phyloP scores from a whole-genome alignment of 768 basidiomycete species.

The Agaricus subrufescens region DNA sequence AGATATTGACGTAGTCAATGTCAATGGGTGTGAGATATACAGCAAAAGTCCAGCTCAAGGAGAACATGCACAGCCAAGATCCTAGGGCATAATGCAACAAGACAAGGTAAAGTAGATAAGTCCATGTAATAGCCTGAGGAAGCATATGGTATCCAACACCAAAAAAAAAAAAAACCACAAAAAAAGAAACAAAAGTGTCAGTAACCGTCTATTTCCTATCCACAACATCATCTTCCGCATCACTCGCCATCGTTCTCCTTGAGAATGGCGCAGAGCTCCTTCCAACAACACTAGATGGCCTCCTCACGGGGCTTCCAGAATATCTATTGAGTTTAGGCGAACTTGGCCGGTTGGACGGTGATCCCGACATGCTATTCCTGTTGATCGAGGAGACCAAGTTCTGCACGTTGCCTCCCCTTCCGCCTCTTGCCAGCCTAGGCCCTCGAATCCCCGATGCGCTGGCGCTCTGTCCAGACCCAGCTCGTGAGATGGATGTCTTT shows the following conservation, averaged over 20 bases:
- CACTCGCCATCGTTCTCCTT: conserved; percentile 77
- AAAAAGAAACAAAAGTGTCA: not conserved
- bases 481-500: conserved; percentile 40
- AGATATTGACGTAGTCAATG: no score
- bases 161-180: not conserved
- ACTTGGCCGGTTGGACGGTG: conserved; percentile 23
- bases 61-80: not conserved
- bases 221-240: conserved; percentile 74
- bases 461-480: conserved; percentile 35
- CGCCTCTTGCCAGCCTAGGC: conserved; percentile 39
- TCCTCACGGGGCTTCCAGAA: conserved; percentile 40
- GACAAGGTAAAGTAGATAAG: not conserved
- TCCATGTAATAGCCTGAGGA: not conserved
- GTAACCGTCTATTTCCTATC: conserved; percentile 25
- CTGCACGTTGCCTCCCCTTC: conserved; percentile 48
- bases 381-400: conserved; percentile 56
- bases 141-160: not conserved
- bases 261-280: conserved; percentile 47
- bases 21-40: no score
- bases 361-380: conserved; percentile 36
- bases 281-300: conserved; percentile 46
- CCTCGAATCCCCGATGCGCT: conserved; percentile 17
- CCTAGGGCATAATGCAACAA: not conserved
- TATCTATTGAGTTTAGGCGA: conserved; percentile 40
- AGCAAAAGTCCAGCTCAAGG: not conserved